Evolutionary conservation across 1,284 basidiomycete genomes (phyloP).

Genomic region (Chalciporus sp.): DNA sequence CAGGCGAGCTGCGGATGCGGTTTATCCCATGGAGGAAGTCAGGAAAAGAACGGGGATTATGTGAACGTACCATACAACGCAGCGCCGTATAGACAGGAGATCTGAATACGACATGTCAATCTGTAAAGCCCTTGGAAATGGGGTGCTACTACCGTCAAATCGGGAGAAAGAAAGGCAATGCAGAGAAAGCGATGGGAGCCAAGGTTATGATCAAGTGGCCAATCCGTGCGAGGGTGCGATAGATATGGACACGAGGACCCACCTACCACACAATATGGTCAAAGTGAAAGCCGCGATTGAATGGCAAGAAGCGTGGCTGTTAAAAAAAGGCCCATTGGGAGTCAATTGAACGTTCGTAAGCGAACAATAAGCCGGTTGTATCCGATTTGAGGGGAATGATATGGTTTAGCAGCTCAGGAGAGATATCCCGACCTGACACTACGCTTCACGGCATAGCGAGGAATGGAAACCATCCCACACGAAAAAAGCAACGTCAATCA

Average conservation of each 20-base stretch:
- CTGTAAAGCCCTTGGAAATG: not conserved
- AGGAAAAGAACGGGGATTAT: not conserved
- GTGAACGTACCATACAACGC: not conserved
- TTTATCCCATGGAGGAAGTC: not conserved
- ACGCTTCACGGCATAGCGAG: not conserved
- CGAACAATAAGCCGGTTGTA: not conserved
- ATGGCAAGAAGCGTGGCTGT: constrained; percentile 6
- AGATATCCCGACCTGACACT: not conserved
- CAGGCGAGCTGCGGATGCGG: not conserved
- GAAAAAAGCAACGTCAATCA: constrained; percentile 25
- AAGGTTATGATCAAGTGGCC: not conserved
- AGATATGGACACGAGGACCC: not conserved
- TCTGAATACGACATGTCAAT: constrained; percentile 1
- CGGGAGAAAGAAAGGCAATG: not conserved
- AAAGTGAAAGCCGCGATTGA: constrained; percentile 8
- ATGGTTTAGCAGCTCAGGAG: constrained; percentile 1
- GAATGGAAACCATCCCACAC: constrained; percentile 4
- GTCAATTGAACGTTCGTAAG: not conserved
- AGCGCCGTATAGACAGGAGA: not conserved
- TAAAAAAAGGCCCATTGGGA: not conserved
- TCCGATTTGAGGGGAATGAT: not conserved
- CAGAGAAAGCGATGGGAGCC: not conserved
- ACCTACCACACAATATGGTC: not conserved
- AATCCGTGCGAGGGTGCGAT: not conserved
- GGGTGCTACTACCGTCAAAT: not conserved